These are phyloP conservation scores for Stemphylium beticola DNA, from an alignment of 2,329 filamentous ascomycete species.

Conservation along the genomic window DNA sequence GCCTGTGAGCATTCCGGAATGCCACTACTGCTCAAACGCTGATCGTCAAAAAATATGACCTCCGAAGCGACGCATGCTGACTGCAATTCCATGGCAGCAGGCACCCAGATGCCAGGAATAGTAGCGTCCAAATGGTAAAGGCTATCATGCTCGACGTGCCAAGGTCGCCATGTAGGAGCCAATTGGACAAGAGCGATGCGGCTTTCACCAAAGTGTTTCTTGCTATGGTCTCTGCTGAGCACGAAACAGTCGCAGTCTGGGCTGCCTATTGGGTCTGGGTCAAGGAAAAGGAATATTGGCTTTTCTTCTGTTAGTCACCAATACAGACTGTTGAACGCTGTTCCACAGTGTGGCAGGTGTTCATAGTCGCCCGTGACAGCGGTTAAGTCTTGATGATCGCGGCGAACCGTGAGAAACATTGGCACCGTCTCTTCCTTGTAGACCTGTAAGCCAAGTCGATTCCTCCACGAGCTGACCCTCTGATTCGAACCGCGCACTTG, in stretches of 20 bases:
- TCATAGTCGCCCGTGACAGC: constrained; percentile 60
- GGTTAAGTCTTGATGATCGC: constrained; percentile 28
- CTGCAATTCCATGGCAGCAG: constrained; percentile 7
- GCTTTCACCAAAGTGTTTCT: constrained; percentile 55
- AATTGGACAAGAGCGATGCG: constrained; percentile 57
- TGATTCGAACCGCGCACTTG: constrained; percentile 26
- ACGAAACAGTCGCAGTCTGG: constrained; percentile 61
- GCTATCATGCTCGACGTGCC: constrained; percentile 18
- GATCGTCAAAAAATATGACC: no score
- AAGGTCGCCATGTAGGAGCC: constrained; percentile 42
- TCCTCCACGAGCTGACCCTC: constrained; percentile 45
- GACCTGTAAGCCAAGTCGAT: constrained; percentile 44
- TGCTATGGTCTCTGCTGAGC: constrained; percentile 58
- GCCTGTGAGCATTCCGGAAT: no score
- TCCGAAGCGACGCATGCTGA: constrained; percentile 2
- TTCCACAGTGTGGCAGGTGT: constrained; percentile 63
- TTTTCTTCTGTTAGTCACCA: constrained; percentile 40
- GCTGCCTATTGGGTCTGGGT: constrained; percentile 59
- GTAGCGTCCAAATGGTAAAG: constrained; percentile 6
- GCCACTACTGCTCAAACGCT: no score
- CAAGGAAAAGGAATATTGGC: constrained; percentile 63
- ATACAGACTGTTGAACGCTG: constrained; percentile 62
- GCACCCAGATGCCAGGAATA: constrained; percentile 18
- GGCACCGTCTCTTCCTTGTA: constrained; percentile 54
- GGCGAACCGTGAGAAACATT: constrained; percentile 50